Percentiles rank a stretch among this genome's conserved stretches.
Evolutionary conservation across 495 filamentous ascomycete genomes (phyloP).

Genomic region (Stereocaulon alpinum): DNA sequence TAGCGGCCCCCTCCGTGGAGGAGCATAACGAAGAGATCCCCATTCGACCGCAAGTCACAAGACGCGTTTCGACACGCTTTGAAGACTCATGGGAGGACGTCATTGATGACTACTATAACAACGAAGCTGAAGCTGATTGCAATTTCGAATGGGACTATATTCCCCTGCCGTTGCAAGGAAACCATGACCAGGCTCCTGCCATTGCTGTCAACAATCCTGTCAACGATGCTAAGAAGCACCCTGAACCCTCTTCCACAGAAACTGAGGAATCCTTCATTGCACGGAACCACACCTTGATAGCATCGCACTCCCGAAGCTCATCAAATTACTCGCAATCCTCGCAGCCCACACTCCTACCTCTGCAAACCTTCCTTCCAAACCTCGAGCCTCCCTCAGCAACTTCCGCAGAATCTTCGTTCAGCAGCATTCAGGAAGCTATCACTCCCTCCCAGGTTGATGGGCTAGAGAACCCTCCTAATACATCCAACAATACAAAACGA

Average conservation of each 20-base stretch:
- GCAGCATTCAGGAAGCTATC: slow-evolving; percentile 27
- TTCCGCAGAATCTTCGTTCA: slow-evolving; percentile 30
- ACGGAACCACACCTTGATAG: not conserved
- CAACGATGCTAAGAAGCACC: not conserved
- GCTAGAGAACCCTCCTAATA: slow-evolving; percentile 4
- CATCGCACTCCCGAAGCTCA: slow-evolving; percentile 3
- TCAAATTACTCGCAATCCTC: slow-evolving; percentile 22
- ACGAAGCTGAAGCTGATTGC: slow-evolving; percentile 80
- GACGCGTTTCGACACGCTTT: slow-evolving; percentile 5
- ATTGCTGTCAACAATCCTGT: not conserved
- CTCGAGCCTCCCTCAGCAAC: slow-evolving; percentile 27
- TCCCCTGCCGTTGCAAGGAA: slow-evolving; percentile 30
- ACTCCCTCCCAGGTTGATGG: slow-evolving; percentile 29
- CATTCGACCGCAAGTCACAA: not conserved
- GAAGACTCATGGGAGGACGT: slow-evolving; percentile 72
- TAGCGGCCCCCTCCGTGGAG: slow-evolving; percentile 34
- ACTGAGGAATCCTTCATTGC: not conserved
- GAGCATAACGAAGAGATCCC: slow-evolving; percentile 13
- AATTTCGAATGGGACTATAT: slow-evolving; percentile 75
- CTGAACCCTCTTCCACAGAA: not conserved
- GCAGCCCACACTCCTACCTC: slow-evolving; percentile 19
- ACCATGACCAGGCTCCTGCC: not conserved
- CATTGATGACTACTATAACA: slow-evolving; percentile 90
- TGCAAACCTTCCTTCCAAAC: slow-evolving; percentile 28
- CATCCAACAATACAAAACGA: slow-evolving; percentile 1